Evolutionary conservation across 345 rosid species (phyloP).

Genomic region (Trapa bicornis): DNA sequence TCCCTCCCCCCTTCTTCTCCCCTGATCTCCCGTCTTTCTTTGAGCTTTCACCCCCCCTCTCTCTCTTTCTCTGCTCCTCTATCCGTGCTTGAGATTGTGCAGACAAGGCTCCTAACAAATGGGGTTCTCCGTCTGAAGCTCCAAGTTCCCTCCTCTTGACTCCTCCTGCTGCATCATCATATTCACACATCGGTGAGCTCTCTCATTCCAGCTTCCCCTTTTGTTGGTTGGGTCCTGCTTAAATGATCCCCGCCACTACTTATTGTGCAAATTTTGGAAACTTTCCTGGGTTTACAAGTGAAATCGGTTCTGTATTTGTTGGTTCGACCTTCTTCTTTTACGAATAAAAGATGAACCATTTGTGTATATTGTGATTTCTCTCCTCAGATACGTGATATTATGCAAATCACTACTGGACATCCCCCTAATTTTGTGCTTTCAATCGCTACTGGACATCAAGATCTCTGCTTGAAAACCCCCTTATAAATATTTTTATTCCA

Average conservation of each 20-base stretch:
- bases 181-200: conserved; percentile 11
- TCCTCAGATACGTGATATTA: neutral
- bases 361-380: neutral
- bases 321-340: neutral
- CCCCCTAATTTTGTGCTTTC: neutral
- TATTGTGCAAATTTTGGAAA: neutral
- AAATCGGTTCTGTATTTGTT: neutral
- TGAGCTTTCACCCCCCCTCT: neutral
- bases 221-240: conserved; percentile 1
- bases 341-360: neutral
- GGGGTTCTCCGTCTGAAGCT: conserved; percentile 31
- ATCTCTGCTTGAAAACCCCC: neutral
- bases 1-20: conserved; percentile 21
- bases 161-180: neutral
- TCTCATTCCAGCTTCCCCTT: conserved; percentile 3
- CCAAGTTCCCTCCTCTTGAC: conserved; percentile 7
- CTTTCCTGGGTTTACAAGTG: neutral
- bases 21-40: conserved; percentile 1
- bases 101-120: conserved; percentile 58
- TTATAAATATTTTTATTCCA: neutral
- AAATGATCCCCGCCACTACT: neutral
- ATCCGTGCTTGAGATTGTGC: conserved; percentile 38
- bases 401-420: neutral
- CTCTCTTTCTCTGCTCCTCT: conserved; percentile 6
- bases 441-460: neutral